These are phyloP conservation scores for Platismatia glauca DNA, from an alignment of 495 filamentous ascomycete genomes.

Conservation along the genomic window DNA sequence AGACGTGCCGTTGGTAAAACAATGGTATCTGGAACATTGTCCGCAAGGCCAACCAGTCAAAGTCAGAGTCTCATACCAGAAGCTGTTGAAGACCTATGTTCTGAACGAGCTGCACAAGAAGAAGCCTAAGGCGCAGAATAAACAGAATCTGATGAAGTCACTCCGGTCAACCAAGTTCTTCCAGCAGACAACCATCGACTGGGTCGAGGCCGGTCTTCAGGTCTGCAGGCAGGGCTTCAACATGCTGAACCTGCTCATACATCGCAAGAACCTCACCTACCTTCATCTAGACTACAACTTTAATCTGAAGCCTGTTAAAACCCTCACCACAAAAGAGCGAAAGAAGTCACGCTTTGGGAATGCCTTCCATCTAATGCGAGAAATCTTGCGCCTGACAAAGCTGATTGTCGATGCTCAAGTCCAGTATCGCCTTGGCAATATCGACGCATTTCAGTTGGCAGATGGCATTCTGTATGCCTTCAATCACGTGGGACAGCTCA, in stretches of 20 bases:
- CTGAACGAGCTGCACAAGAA: constrained; percentile 95
- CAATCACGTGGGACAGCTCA: constrained; percentile 98
- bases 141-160: constrained; percentile 81
- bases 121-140: constrained; percentile 87
- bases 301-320: constrained; percentile 98
- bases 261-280: constrained; percentile 97
- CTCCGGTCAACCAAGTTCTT: constrained; percentile 97
- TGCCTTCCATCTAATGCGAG: constrained; percentile 97
- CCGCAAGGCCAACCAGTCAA: constrained; percentile 92
- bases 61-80: constrained; percentile 98
- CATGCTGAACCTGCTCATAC: constrained; percentile 97
- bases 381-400: constrained; percentile 96
- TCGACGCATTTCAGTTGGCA: constrained; percentile 97
- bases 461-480: constrained; percentile 98
- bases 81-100: constrained; percentile 91
- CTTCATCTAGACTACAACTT: constrained; percentile 99
- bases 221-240: constrained; percentile 98
- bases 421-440: constrained; percentile 95
- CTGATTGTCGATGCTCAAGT: constrained; percentile 98
- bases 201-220: constrained; percentile 97
- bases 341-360: constrained; percentile 99
- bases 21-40: constrained; percentile 96
- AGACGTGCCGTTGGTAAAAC: constrained; percentile 94
- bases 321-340: constrained; percentile 95
- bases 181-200: constrained; percentile 98